Conservation (phyloP, 164 flowering plant genomes). For the Magnolia sinica region DNA sequence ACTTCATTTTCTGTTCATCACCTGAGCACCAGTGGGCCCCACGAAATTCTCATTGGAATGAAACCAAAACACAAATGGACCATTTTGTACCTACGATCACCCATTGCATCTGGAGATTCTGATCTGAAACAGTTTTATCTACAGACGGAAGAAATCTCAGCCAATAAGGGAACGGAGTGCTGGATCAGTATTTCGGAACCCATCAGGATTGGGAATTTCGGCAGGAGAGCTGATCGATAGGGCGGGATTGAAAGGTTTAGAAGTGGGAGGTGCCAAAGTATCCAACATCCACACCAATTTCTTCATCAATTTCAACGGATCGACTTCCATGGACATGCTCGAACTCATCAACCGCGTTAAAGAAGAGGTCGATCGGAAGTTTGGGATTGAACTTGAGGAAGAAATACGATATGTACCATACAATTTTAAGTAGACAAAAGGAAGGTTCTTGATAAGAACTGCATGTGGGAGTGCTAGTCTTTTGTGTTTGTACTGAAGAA, state of each 20-base stretch:
- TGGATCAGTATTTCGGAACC: slow-evolving; percentile 53
- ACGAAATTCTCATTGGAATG: no score
- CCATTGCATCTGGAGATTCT: neutral
- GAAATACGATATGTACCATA: slow-evolving; percentile 29
- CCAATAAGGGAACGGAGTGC: slow-evolving; percentile 35
- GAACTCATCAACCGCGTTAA: slow-evolving; percentile 37
- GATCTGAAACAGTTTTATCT: neutral
- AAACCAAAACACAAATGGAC: neutral
- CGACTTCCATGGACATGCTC: slow-evolving; percentile 46
- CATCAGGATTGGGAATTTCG: slow-evolving; percentile 23
- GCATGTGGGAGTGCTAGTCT: neutral
- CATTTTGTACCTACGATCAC: neutral
- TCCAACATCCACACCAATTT: slow-evolving; percentile 45
- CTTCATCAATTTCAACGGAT: slow-evolving; percentile 36
- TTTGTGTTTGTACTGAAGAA: neutral
- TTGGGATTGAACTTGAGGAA: slow-evolving; percentile 35
- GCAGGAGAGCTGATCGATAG: slow-evolving; percentile 48
- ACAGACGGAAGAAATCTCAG: slow-evolving; percentile 37
- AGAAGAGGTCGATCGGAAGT: slow-evolving; percentile 30
- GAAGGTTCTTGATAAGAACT: neutral
- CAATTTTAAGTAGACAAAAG: neutral
- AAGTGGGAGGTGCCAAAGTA: slow-evolving; percentile 43
- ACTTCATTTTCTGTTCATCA: no score
- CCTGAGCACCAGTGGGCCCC: no score
- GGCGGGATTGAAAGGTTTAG: slow-evolving; percentile 44